A percentile compares a stretch with the other conserved stretches of the same genome.
These are phyloP conservation scores for Apiotrichum montevideense DNA, from an alignment of 1,284 basidiomycete genomes.

Conservation along the genomic window DNA sequence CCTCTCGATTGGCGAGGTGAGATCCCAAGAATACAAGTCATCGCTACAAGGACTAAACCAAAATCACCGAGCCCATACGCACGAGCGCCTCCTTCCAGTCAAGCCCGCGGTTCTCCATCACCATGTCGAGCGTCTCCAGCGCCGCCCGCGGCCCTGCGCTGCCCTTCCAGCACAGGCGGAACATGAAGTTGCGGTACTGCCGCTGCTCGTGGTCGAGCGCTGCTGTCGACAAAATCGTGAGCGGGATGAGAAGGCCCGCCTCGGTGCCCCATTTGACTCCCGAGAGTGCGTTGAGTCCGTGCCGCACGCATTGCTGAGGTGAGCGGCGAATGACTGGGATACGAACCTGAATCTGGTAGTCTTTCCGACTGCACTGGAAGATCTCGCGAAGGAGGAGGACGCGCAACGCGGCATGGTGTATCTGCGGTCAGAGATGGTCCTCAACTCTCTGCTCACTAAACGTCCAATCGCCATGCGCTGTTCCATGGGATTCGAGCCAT, in stretches of 20 bases:
- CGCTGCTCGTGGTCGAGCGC: conserved; percentile 6
- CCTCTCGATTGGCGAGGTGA: no score
- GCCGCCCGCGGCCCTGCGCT: conserved; percentile 12
- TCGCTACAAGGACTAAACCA: conserved; percentile 1
- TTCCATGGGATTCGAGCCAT: background rate
- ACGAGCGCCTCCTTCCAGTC: conserved; percentile 8
- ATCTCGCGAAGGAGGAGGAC: conserved; percentile 11
- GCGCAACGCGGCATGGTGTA: conserved; percentile 12
- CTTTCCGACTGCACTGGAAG: conserved; percentile 4
- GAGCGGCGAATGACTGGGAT: background rate
- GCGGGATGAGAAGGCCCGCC: conserved; percentile 12
- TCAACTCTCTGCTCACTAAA: background rate
- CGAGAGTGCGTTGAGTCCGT: conserved; percentile 1
- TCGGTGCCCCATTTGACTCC: conserved; percentile 17
- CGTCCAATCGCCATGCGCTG: background rate
- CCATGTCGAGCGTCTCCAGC: conserved; percentile 6
- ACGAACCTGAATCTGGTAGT: conserved; percentile 7
- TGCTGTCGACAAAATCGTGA: conserved; percentile 5
- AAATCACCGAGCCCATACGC: conserved; percentile 4
- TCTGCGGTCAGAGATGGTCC: background rate
- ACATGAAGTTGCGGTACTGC: conserved; percentile 9
- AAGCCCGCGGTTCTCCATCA: background rate
- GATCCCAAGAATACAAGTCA: no score
- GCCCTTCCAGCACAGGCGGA: conserved; percentile 18
- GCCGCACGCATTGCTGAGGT: conserved; percentile 9